Conservation (phyloP, 768 basidiomycete species). For the Neoboletus subvelutipes region DNA sequence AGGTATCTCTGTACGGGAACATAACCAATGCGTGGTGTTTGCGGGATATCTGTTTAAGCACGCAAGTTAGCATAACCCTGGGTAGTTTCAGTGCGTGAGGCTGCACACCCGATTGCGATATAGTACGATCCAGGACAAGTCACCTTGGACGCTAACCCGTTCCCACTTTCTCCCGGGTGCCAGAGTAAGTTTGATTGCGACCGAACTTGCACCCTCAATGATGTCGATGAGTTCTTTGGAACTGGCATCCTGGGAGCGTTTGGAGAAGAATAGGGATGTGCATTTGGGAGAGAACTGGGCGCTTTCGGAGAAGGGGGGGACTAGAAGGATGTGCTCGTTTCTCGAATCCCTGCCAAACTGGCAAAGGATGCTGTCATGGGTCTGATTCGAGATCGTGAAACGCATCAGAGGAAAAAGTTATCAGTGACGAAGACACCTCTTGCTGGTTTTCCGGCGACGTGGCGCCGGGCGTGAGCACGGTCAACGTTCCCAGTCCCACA, state of each 20-base stretch:
- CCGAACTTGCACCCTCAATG: slow-evolving; percentile 8
- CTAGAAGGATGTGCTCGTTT: slow-evolving; percentile 12
- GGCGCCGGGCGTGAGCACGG: not conserved
- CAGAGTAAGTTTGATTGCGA: slow-evolving; percentile 24
- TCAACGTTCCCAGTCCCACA: not conserved
- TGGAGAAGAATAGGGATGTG: slow-evolving; percentile 18
- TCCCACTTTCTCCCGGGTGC: slow-evolving; percentile 44
- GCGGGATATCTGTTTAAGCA: slow-evolving; percentile 41
- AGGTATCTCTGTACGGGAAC: slow-evolving; percentile 56
- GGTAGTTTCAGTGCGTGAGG: not conserved
- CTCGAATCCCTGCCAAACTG: slow-evolving; percentile 3
- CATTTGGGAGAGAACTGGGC: slow-evolving; percentile 20
- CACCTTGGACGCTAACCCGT: slow-evolving; percentile 38
- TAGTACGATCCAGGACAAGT: slow-evolving; percentile 58
- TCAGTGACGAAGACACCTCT: not conserved
- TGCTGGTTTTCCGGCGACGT: not conserved
- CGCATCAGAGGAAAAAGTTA: slow-evolving; percentile 14
- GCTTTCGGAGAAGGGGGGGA: slow-evolving; percentile 26
- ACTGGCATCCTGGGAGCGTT: slow-evolving; percentile 10
- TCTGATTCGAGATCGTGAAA: slow-evolving; percentile 39
- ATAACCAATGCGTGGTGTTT: slow-evolving; percentile 51
- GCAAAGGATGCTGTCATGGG: slow-evolving; percentile 28
- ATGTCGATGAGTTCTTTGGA: slow-evolving; percentile 21
- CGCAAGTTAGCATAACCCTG: slow-evolving; percentile 4
- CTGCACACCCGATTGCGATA: slow-evolving; percentile 52